Base-by-base conservation (phyloP, 495 filamentous ascomycete species). In the Aspergillus ellipticus region DNA sequence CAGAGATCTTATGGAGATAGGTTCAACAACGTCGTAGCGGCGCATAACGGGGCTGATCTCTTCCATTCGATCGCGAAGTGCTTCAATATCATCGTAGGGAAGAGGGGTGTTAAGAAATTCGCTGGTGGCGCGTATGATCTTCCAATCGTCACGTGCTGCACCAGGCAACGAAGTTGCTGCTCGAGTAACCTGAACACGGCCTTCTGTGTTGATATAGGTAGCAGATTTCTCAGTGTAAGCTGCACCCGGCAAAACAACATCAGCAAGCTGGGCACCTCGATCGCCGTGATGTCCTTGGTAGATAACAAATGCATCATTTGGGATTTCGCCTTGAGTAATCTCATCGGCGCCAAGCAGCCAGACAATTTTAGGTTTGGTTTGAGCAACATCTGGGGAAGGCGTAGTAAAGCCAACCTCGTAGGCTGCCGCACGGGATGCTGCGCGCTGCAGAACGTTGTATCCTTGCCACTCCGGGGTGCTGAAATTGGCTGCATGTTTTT, bases 201-300 rank as follows among this genome's bases (percentile, higher is more conserved):
- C 94, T 71, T 98, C 94, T 9, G 94, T 97, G 81, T 97, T 98
- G 74, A 98, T 82, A 58, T 93, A 97, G 13, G 94, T 98, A 26
- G 85, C 94, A n/a, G 86, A 82, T 77, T 98, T 98, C 78, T 98
- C 94, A 11, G 93, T 97, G 75, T 96, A 97, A 3, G 94, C 90
- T 16, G 90, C 90, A 53, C 90, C 92, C 24, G 94, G 94, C 17
- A 98, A 87, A 59, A 98, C 85, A 58, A 98, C 85, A 66, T 98
- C 93, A 13, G 94, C 94, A 58, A 95, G 79, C 72, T 95, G 87
- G 33, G 94, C 95, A 51, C 93, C 95, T 33, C 82, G 79, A 76
- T 98, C 94, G 69, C 94, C 94, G 67, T 98, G 94, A 72, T 98
- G 94, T 57, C 94, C 94, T 73, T 98, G 94, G 75, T 98, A 98